phyloP scores from a whole-genome alignment of 1,139 yeast species.

The Zhuliangozyma blackwelliae region DNA sequence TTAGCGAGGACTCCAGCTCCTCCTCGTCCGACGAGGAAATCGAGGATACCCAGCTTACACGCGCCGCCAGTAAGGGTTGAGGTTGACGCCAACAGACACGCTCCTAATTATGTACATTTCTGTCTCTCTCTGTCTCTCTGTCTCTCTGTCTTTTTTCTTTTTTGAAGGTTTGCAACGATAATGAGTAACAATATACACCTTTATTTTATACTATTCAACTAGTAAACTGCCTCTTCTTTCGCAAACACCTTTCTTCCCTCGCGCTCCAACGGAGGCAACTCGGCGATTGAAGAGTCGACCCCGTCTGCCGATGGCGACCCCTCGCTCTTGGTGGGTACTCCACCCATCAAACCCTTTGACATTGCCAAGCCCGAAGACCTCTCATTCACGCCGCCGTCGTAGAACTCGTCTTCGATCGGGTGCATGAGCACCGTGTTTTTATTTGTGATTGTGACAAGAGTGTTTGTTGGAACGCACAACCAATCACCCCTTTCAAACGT shows the following conservation, averaged over 20 bases:
- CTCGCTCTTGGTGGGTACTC: conserved; percentile 31
- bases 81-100: conserved; percentile 11
- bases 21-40: conserved; percentile 32
- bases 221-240: neutral
- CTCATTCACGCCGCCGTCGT: conserved; percentile 58
- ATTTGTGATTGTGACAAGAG: conserved; percentile 74
- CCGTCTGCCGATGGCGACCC: neutral
- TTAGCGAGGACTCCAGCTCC: conserved; percentile 25
- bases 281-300: conserved; percentile 18
- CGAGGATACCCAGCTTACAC: conserved; percentile 26
- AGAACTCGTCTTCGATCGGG: conserved; percentile 88
- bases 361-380: conserved; percentile 83
- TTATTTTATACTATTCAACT: neutral
- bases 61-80: conserved; percentile 39
- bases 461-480: conserved; percentile 95
- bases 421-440: conserved; percentile 81
- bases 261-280: conserved; percentile 80
- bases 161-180: neutral
- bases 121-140: neutral
- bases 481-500: conserved; percentile 97
- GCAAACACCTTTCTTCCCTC: conserved; percentile 56
- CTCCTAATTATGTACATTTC: too few species aligned
- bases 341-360: conserved; percentile 86
- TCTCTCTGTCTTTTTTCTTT: neutral
- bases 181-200: neutral